A percentile compares a stretch with the other conserved stretches of the same genome.
Evolutionary conservation across 2,329 filamentous ascomycete species (phyloP).

Genomic region (Juglanconis oblonga): DNA sequence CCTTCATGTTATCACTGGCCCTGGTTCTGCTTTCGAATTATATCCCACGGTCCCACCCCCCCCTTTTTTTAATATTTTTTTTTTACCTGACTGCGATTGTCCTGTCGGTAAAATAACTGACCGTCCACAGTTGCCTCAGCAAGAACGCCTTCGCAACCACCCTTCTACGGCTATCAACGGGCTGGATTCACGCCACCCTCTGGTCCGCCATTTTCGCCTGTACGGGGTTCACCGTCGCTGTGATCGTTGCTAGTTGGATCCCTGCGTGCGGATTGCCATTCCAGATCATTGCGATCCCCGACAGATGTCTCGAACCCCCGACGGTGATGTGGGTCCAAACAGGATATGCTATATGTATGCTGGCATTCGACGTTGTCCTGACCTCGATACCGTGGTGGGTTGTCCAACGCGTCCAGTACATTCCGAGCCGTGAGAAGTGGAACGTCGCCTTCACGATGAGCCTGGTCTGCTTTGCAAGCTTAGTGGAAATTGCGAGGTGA

Average conservation of each 20-base stretch:
- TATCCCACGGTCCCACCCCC: too few species aligned
- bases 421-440: constrained; percentile 13
- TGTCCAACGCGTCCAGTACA: constrained; percentile 1
- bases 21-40: too few species aligned
- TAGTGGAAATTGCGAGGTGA: constrained; percentile 13
- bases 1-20: too few species aligned
- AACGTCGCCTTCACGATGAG: constrained; percentile 17
- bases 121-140: background rate
- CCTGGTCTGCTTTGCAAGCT: constrained; percentile 18
- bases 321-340: background rate
- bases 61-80: too few species aligned
- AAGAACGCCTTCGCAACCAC: constrained; percentile 15
- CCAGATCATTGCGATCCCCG: too few species aligned
- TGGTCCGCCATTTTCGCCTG: background rate
- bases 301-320: too few species aligned
- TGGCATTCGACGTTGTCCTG: constrained; percentile 1
- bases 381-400: constrained; percentile 8
- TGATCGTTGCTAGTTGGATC: background rate
- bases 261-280: too few species aligned
- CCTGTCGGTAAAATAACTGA: too few species aligned
- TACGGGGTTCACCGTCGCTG: background rate
- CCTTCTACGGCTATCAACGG: constrained; percentile 1
- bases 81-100: too few species aligned
- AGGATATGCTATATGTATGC: background rate
- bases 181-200: background rate